These are phyloP conservation scores for Vaccinium darrowii DNA, from an alignment of 148 eudicot genomes.

Conservation along the genomic window DNA sequence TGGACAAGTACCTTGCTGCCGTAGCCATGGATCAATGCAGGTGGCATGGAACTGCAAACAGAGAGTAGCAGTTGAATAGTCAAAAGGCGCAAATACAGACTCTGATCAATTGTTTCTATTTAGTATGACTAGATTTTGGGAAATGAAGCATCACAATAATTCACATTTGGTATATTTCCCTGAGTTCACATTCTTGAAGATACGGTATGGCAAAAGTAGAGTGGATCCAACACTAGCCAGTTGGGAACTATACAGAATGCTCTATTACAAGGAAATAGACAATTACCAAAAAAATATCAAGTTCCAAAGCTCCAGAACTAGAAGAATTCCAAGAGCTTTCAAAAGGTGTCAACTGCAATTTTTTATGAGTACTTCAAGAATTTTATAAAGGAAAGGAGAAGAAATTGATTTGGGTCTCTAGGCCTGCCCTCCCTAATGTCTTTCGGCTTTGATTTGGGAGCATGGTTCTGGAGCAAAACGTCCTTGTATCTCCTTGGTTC, in stretches of 20 bases:
- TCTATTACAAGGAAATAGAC: neutral
- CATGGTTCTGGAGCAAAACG: too few relatives aligned
- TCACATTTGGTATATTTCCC: neutral
- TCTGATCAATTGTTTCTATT: neutral
- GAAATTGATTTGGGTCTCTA: too few relatives aligned
- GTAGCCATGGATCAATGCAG: constrained; percentile 50
- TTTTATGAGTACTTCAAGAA: neutral
- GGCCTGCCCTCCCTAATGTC: too few relatives aligned
- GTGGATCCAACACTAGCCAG: neutral
- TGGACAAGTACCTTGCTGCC: constrained; percentile 20
- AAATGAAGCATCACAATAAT: neutral
- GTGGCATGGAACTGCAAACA: constrained; percentile 42
- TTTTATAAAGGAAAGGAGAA: too few relatives aligned
- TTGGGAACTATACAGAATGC: neutral
- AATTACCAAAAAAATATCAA: neutral
- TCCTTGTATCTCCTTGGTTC: too few relatives aligned
- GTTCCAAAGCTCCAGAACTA: neutral
- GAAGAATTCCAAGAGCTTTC: neutral
- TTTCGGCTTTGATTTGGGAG: too few relatives aligned
- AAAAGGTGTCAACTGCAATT: neutral
- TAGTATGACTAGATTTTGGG: neutral
- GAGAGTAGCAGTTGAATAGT: neutral
- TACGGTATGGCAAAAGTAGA: neutral
- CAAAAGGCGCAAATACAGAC: neutral
- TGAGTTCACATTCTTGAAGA: neutral